Base-by-base conservation (phyloP, 768 basidiomycete species). In the Lactarius psammicola region DNA sequence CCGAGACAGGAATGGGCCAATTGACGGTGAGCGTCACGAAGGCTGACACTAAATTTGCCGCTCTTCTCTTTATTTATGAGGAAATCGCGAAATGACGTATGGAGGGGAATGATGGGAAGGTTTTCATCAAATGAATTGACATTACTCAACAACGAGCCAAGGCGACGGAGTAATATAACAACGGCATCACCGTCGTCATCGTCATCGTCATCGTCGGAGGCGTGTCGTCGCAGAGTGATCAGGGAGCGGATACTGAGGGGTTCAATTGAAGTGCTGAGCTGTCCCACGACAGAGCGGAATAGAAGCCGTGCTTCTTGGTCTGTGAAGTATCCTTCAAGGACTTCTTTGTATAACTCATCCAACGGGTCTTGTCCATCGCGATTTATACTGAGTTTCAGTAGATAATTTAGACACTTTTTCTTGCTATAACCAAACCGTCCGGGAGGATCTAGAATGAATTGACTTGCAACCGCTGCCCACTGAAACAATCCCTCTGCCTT, bases 61-160 rank as follows among this genome's bases (percentile, higher is more conserved):
- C 56, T 57, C 31, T 36, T 31, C 10, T 26, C 56, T 31, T 57
- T 33, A 13, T 31, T 36, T n/a, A 31, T 57, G 15, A 57, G 56
- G 56, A 57, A 57, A 31, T 57, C 56, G 30, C 56, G 56, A 31
- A 57, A 57, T 18, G 40, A 40, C 6, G 40, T 40, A 7, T 40
- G 40, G 6, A 40, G 40, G 18, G 59, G 59, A 26, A 40, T 23
- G 20, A 59, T 44, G n/a, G 59, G 38, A 26, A 40, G 59, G 26
- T 20, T n/a, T 30, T 40, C 17, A 40, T 42, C 7, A 11, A 15
- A 13, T 30, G 59, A 18, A 20, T 34, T 26, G 23, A 59, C 59
- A 30, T 59, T 59, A 17, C 40, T 59, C n/a, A 59, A 17, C 38
- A 59, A 30, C 4, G 59, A 59, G 28, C 59, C 59, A 6, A 59